Base-by-base conservation (phyloP, 129 eudicot genomes). In the Tagetes patula region DNA sequence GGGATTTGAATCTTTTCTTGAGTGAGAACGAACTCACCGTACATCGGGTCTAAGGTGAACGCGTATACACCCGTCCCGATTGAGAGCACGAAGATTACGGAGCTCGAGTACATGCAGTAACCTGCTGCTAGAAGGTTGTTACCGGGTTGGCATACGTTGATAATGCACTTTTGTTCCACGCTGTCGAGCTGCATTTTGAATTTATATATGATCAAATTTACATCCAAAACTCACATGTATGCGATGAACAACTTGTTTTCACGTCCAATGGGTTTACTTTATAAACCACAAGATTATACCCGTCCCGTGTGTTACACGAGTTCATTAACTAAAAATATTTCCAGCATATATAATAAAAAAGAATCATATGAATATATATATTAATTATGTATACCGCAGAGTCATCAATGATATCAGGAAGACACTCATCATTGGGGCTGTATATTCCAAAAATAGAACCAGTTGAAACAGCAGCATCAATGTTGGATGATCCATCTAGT, bases 31-130 rank as follows among this genome's bases (percentile, higher is more conserved):
- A 94, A 90, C 80, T 94, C 98, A 14, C 98, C 98, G 47, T 87
- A 94, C 96, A 90, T 83, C 7, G 98, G 98, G 77, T 94, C 98
- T 80, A 94, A 68, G 3, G 88, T 88, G 84, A 94, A 94, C 12
- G 93, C 75, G n/a, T 33, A 94, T 3, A 90, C 98, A 1, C 98
- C 98, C 1, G 72, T 82, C 32, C 98, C 98, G 3, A 94, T 70
- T 37, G 98, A 84, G 30, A 94, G 80, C 14, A 90, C 96, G 68
- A 94, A 94, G 81, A 94, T 88, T n/a, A 94, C 79, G 8, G 98
- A 94, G 84, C 98, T 94, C 1, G 97, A 94, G 91, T 94, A 94
- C 97, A 94, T 90, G 77, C 98, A 94, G 81, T 94, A 94, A 38
- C 98, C 98, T 3, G 98, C 98, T 9, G 97, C 98, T 20, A 94